Base-by-base conservation (phyloP, 2,329 filamentous ascomycete species). In the Scopulariopsis brevicaulis region DNA sequence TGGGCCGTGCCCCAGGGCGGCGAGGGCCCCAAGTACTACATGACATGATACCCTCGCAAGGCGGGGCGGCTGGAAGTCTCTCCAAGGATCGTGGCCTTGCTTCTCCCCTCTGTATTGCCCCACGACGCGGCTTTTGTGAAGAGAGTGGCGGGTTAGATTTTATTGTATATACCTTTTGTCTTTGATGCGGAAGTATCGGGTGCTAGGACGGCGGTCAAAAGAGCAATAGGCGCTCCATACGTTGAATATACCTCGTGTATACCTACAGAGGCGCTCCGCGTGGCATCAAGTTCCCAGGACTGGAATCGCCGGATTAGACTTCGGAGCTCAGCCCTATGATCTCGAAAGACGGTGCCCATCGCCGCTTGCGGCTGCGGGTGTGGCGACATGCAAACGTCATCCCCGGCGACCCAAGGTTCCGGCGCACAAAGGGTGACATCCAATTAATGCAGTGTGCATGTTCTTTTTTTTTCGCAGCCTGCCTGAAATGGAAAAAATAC, bases 1-100 rank as follows among this genome's bases (percentile, higher is more conserved):
- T 96, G 90, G 90, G 84, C 90, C 65, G 94, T 94, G 35, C 94
- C 94, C 7, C 91, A 96, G 70, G 92, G 94, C 63, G 94, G 93
- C 56, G 94, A 86, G 65, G 84, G 84, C 1, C 84, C 84, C 40
- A 86, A 87, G 70, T 87, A 87, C 68, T 86, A 85, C 71, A 84
- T 85, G 82, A 84, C 82, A n/a, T 82, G 52, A 35, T 24, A 46
- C 40, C 37, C 37, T 18, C 5, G n/a, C 15, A 46, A 46, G 15
- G n/a, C 14, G 40, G 40, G 15, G 15, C 5, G 15, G 14, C 22
- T 53, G 28, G 15, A 24, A 6, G 15, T 46, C 40, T 46, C 40
- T n/a, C 7, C 40, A n/a, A 18, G 40, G 40, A 18, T 46, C 15
- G n/a, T n/a, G 40, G 40, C 15, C 40, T 46, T 46, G 40, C 18